Evolutionary conservation across 208 protist genomes (phyloP).

Genomic region (Leishmania major): DNA sequence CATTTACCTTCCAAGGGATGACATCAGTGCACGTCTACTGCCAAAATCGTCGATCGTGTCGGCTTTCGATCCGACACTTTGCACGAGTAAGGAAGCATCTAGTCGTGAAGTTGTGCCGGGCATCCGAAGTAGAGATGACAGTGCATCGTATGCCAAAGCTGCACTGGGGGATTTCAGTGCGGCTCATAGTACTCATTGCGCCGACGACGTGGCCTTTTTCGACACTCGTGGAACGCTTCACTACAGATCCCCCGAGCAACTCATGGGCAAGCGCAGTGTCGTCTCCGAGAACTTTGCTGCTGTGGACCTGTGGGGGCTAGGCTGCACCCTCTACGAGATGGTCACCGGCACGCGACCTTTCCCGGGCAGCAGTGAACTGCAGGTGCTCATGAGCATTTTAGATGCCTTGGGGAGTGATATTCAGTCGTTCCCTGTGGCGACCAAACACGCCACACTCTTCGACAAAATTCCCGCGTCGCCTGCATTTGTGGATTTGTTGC

Average conservation of each 20-base stretch:
- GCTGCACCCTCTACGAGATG: constrained; percentile 81
- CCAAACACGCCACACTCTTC: constrained; percentile 39
- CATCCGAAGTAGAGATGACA: not conserved
- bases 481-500: constrained; percentile 48
- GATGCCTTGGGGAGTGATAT: constrained; percentile 61
- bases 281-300: constrained; percentile 40
- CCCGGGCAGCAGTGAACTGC: constrained; percentile 57
- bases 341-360: constrained; percentile 55
- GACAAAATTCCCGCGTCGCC: constrained; percentile 39
- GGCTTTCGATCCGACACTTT: not conserved
- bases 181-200: constrained; percentile 44
- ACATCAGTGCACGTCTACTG: not conserved
- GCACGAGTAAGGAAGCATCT: not conserved
- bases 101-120: not conserved
- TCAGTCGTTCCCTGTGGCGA: constrained; percentile 41
- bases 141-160: constrained; percentile 35
- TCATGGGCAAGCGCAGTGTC: constrained; percentile 42
- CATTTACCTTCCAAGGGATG: not conserved
- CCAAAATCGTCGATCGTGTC: not conserved
- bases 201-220: constrained; percentile 13
- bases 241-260: constrained; percentile 83
- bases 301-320: constrained; percentile 81
- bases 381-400: constrained; percentile 69
- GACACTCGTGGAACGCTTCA: constrained; percentile 68
- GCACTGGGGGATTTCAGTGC: constrained; percentile 79